Percentiles rank a stretch among this genome's conserved stretches.
These are phyloP conservation scores for Starmerella gropengiesseri DNA, from an alignment of 805 yeast genomes.

Conservation along the genomic window DNA sequence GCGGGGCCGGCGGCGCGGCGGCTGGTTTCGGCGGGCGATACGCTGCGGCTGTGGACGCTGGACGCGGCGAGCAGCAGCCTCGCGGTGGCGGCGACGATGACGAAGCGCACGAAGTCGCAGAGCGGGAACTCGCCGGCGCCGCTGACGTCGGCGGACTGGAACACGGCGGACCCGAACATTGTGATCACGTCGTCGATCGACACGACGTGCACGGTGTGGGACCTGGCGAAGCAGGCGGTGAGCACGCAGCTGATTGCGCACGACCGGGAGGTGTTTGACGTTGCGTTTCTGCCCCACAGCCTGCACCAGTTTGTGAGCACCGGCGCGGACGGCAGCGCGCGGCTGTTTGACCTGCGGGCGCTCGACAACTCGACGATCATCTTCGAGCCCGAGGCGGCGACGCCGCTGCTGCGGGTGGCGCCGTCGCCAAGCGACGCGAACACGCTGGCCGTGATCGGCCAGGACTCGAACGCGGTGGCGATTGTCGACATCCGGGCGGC, in stretches of 20 bases:
- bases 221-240: conserved; percentile 55
- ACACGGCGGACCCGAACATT: conserved; percentile 51
- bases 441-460: conserved; percentile 71
- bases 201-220: conserved; percentile 97
- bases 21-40: conserved; percentile 62
- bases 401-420: conserved; percentile 63
- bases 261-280: conserved; percentile 91
- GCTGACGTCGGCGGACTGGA: conserved; percentile 91
- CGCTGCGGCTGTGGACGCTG: conserved; percentile 51
- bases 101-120: conserved; percentile 34
- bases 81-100: conserved; percentile 35
- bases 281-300: conserved; percentile 63
- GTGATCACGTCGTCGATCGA: conserved; percentile 82
- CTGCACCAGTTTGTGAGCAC: conserved; percentile 78
- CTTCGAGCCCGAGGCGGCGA: conserved; percentile 45
- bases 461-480: conserved; percentile 51
- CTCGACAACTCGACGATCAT: conserved; percentile 90
- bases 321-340: conserved; percentile 88
- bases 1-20: conserved; percentile 25
- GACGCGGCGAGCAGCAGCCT: conserved; percentile 31
- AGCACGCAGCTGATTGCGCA: conserved; percentile 94
- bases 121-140: conserved; percentile 48
- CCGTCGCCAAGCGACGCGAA: conserved; percentile 74
- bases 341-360: conserved; percentile 81
- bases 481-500: conserved; percentile 82